A percentile compares a stretch with the other conserved stretches of the same genome.
phyloP scores from a whole-genome alignment of 2,329 filamentous ascomycete species.

The Tolypocladium pustulatum region DNA sequence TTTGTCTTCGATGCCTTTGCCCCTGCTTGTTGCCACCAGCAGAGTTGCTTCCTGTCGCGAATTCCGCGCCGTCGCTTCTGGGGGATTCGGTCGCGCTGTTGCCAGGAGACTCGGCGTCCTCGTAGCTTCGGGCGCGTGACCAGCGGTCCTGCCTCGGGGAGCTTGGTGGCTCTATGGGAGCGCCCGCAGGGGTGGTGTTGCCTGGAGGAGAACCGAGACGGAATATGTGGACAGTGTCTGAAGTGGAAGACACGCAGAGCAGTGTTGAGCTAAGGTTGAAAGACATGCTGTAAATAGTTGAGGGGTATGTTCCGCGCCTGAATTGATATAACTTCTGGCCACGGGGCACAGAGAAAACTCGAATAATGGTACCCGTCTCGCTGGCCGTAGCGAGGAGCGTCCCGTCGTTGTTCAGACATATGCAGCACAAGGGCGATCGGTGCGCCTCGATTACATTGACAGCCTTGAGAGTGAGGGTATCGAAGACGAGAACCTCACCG shows the following conservation, averaged over 20 bases:
- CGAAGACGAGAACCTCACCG: slow-evolving; percentile 87
- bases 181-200: slow-evolving; percentile 22
- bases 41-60: slow-evolving; percentile 14
- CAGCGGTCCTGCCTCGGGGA: slow-evolving; percentile 40
- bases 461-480: slow-evolving; percentile 79
- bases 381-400: slow-evolving; percentile 88
- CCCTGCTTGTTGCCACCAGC: slow-evolving; percentile 14
- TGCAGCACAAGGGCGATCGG: slow-evolving; percentile 78
- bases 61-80: slow-evolving; percentile 35
- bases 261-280: slow-evolving; percentile 93
- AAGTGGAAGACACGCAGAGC: slow-evolving; percentile 89
- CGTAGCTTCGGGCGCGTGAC: slow-evolving; percentile 41
- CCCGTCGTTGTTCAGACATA: slow-evolving; percentile 86
- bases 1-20: slow-evolving; percentile 33
- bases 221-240: slow-evolving; percentile 95
- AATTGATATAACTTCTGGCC: slow-evolving; percentile 95
- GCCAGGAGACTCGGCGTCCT: slow-evolving; percentile 27
- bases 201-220: slow-evolving; percentile 51
- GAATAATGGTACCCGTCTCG: slow-evolving; percentile 94
- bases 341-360: slow-evolving; percentile 84
- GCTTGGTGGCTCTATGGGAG: slow-evolving; percentile 25
- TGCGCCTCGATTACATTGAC: slow-evolving; percentile 95
- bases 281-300: slow-evolving; percentile 96
- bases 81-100: slow-evolving; percentile 43
- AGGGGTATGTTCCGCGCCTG: slow-evolving; percentile 86